These are phyloP conservation scores for Thymus mandschuricus DNA, from an alignment of 257 asterid genomes.

Conservation along the genomic window DNA sequence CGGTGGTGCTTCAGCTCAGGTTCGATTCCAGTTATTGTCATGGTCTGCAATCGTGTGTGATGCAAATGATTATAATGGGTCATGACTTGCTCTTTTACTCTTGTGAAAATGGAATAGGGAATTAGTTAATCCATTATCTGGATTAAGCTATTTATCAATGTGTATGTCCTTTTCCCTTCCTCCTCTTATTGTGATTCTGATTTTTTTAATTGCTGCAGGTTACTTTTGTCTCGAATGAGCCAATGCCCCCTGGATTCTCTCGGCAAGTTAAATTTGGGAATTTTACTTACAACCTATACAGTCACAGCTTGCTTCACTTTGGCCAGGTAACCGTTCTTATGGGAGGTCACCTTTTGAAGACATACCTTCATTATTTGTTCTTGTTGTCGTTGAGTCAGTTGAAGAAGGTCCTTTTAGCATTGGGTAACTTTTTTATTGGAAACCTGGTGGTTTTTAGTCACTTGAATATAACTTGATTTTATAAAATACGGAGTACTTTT, in stretches of 20 bases:
- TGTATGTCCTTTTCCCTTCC: background rate
- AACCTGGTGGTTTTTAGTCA: background rate
- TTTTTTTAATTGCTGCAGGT: slow-evolving; percentile 54
- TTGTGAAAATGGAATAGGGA: slow-evolving; percentile 14
- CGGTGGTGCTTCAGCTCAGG: slow-evolving; percentile 99
- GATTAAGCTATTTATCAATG: background rate
- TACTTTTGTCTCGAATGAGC: slow-evolving; percentile 79
- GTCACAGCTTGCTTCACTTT: slow-evolving; percentile 97
- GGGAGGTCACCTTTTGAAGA: background rate
- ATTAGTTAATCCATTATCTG: slow-evolving; percentile 10
- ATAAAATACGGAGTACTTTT: background rate
- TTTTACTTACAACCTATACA: slow-evolving; percentile 76
- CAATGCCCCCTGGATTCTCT: slow-evolving; percentile 72
- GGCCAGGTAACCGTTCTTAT: slow-evolving; percentile 76
- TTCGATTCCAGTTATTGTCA: slow-evolving; percentile 35
- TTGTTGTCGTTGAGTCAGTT: slow-evolving; percentile 19
- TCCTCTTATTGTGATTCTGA: background rate
- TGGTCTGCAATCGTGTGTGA: slow-evolving; percentile 9
- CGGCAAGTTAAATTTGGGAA: slow-evolving; percentile 68
- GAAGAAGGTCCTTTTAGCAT: background rate
- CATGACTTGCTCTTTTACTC: slow-evolving; percentile 17
- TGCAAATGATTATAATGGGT: slow-evolving; percentile 3
- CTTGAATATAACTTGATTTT: slow-evolving; percentile 6
- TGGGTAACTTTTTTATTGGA: slow-evolving; percentile 5
- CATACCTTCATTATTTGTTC: slow-evolving; percentile 2